Evolutionary conservation across 352 stramenopile species (phyloP).

Genomic region (Globisporangium recalcitrans): DNA sequence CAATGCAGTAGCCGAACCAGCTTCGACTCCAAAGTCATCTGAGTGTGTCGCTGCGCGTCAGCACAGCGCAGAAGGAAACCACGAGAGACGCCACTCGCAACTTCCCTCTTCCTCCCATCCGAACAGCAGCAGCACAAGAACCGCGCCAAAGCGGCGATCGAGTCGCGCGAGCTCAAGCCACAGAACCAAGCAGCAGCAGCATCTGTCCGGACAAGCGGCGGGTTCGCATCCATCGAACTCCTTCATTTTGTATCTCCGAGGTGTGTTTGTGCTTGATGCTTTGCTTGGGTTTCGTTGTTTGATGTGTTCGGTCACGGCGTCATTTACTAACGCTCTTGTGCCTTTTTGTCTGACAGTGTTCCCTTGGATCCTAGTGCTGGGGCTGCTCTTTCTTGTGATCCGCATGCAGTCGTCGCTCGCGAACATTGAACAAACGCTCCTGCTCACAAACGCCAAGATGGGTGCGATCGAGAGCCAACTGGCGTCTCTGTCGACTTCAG

Average conservation of each 20-base stretch:
- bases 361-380: slow-evolving; percentile 60
- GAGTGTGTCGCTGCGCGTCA: neutral
- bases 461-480: slow-evolving; percentile 30
- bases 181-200: neutral
- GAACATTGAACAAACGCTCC: slow-evolving; percentile 53
- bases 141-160: slow-evolving; percentile 9
- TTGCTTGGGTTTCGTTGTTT: neutral
- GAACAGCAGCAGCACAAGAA: neutral
- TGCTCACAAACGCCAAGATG: slow-evolving; percentile 35
- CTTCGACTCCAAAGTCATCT: neutral
- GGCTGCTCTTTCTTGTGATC: slow-evolving; percentile 55
- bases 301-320: neutral
- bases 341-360: slow-evolving; percentile 26
- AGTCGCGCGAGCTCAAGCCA: slow-evolving; percentile 12
- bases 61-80: neutral
- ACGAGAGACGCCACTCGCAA: neutral
- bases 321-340: neutral
- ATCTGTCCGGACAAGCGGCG: neutral
- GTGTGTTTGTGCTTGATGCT: slow-evolving; percentile 5
- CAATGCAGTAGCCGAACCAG: neutral
- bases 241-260: slow-evolving; percentile 20
- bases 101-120: neutral
- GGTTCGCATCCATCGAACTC: slow-evolving; percentile 9
- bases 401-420: slow-evolving; percentile 50
- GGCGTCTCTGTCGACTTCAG: slow-evolving; percentile 5